Base-by-base conservation (phyloP, 169 alveolate genomes). In the Hepatocystis sp. region DNA sequence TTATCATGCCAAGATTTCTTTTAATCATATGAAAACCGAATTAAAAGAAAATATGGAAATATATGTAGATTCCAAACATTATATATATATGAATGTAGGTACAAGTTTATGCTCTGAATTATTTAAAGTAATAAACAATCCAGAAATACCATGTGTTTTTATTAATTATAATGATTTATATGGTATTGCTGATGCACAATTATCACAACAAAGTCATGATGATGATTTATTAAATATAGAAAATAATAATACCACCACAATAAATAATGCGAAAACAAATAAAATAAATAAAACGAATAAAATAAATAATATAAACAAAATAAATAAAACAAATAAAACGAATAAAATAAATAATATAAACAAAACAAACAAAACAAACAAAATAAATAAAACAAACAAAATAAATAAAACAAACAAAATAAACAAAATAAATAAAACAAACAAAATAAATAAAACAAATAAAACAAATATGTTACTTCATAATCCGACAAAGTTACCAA, bases 21-120 rank as follows among this genome's bases (percentile, higher is more conserved):
- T 60, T 55, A 49, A 67, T 46, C 15, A 64, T 34, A n/a, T 81
- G 13, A 51, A 27, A 49, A 51, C 44, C 17, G 63, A 49, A 61
- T 21, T 81, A 64, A 60, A 51, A 13, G 61, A 51, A 47, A 64
- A 64, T 10, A 49, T 49, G 49, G 84, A 60, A 49, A 64, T 81
- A 42, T 81, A 63, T 56, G 89, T 55, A 11, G 89, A 81, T 65
- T 2, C 49, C 32, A 49, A 81, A 63, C 89, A 81, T 81, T 49
- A 81, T 13, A 19, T 81, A 40, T 81, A 47, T 55, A 34, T 81
- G 47, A 81, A 81, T 53, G 66, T 25, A 2, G 89, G 84, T 19
- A 53, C 81, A 15, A 51, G 19, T 0, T 17, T 81, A 28, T 81
- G 89, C 51, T 51, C 84, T 7, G 89, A 81, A 63, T 63, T 81